Evolutionary conservation across 208 protist genomes (phyloP).

Genomic region (Polymyxa betae): DNA sequence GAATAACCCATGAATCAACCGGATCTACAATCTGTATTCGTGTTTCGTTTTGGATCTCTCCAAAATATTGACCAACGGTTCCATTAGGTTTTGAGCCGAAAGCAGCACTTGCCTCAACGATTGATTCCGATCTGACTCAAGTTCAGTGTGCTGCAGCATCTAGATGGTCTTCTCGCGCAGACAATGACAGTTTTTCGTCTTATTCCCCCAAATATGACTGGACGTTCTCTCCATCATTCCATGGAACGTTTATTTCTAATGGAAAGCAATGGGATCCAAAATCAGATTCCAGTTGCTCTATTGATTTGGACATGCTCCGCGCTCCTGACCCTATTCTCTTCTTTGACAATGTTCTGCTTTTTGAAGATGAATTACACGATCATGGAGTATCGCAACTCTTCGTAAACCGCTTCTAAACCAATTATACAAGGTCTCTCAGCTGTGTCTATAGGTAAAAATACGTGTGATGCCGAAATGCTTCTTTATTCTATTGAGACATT

Average conservation of each 20-base stretch:
- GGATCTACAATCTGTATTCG: not conserved
- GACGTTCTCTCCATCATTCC: conserved; percentile 40
- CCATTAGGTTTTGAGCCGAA: not conserved
- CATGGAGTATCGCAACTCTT: conserved; percentile 68
- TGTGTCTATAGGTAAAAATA: conserved; percentile 5
- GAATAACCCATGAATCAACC: not conserved
- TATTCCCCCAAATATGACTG: not conserved
- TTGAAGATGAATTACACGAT: conserved; percentile 75
- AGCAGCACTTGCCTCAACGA: not conserved
- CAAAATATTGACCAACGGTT: not conserved
- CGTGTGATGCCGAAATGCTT: conserved; percentile 71
- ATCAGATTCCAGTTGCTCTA: not conserved
- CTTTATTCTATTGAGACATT: conserved; percentile 69
- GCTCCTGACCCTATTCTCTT: conserved; percentile 71
- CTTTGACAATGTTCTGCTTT: conserved; percentile 73
- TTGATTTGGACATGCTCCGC: conserved; percentile 30
- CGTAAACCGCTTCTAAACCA: not conserved
- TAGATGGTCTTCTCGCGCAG: not conserved
- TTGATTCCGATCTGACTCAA: not conserved
- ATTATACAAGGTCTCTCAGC: not conserved
- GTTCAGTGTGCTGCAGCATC: conserved; percentile 5
- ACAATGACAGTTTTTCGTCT: not conserved
- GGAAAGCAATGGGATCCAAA: not conserved
- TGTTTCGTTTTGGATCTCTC: not conserved
- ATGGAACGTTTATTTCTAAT: not conserved